phyloP scores from a whole-genome alignment of 1,284 basidiomycete species.

The Erythrobasidium hasegawianum region DNA sequence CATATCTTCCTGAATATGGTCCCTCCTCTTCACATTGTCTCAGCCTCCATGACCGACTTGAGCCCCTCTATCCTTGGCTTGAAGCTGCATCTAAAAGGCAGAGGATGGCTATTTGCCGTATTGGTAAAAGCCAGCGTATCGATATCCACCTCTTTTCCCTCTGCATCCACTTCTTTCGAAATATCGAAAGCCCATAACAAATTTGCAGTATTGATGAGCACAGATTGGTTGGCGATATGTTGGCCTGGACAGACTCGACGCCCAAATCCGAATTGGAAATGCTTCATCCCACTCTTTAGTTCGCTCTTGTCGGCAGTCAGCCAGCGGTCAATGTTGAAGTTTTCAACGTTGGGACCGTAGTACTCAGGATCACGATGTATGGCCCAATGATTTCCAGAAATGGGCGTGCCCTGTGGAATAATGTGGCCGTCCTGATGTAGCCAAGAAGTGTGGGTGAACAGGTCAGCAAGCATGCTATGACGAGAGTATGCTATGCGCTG shows the following conservation, averaged over 20 bases:
- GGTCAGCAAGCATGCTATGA: neutral
- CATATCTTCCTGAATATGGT: too few species aligned
- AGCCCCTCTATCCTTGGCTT: slow-evolving; percentile 20
- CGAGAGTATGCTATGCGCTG: neutral
- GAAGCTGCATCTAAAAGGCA: slow-evolving; percentile 29
- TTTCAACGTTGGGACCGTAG: slow-evolving; percentile 40
- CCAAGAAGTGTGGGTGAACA: slow-evolving; percentile 21
- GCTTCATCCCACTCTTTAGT: slow-evolving; percentile 37
- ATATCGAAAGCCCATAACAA: slow-evolving; percentile 50
- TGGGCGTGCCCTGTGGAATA: slow-evolving; percentile 38
- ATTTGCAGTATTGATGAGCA: slow-evolving; percentile 48
- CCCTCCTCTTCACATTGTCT: neutral
- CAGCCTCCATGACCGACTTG: slow-evolving; percentile 1
- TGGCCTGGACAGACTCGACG: slow-evolving; percentile 47
- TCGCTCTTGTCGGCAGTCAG: slow-evolving; percentile 35
- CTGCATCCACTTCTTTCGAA: slow-evolving; percentile 33
- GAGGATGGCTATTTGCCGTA: slow-evolving; percentile 35
- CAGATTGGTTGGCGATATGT: slow-evolving; percentile 49
- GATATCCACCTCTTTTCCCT: slow-evolving; percentile 36
- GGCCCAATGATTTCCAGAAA: slow-evolving; percentile 42
- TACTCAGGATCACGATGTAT: slow-evolving; percentile 39
- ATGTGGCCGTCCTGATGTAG: slow-evolving; percentile 34
- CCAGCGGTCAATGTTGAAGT: slow-evolving; percentile 40
- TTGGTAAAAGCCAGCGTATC: slow-evolving; percentile 36
- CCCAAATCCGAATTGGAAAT: slow-evolving; percentile 34